phyloP scores from a whole-genome alignment of 2,329 filamentous ascomycete species.

The Ascocoryne sarcoides region DNA sequence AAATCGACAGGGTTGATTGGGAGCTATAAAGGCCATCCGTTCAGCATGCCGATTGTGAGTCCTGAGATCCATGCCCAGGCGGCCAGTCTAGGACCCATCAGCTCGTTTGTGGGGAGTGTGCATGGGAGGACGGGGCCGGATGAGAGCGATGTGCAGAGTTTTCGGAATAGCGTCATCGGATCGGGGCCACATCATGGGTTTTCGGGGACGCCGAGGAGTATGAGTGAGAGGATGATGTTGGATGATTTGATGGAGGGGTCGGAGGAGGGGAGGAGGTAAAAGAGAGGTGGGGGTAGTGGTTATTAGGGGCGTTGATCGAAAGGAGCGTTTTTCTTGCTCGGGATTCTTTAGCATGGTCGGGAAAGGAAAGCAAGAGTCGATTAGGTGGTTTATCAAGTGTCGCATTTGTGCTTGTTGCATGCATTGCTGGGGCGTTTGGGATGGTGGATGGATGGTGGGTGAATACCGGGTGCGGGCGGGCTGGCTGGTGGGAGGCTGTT shows the following conservation, averaged over 20 bases:
- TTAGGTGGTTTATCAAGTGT: too few species aligned
- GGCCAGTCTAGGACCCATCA: conserved; percentile 39
- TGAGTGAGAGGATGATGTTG: conserved; percentile 26
- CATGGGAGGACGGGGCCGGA: conserved; percentile 25
- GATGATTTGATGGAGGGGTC: conserved; percentile 23
- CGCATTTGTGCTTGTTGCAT: too few species aligned
- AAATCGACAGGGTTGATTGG: conserved; percentile 29
- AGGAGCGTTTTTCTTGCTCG: too few species aligned
- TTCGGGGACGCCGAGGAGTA: conserved; percentile 20
- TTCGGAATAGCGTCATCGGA: conserved; percentile 15
- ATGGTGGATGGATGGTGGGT: too few species aligned
- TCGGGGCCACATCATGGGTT: conserved; percentile 12
- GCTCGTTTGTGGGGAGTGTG: conserved; percentile 44
- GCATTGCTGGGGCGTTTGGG: too few species aligned
- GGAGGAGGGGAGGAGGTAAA: conserved; percentile 2
- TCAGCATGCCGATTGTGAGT: conserved; percentile 44
- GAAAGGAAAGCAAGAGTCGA: too few species aligned
- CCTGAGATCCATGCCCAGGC: conserved; percentile 41
- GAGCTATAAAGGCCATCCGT: conserved; percentile 44
- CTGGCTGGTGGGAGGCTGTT: too few species aligned
- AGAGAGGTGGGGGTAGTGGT: not conserved
- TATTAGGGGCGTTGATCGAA: too few species aligned
- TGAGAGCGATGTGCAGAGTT: conserved; percentile 21
- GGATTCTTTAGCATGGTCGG: too few species aligned
- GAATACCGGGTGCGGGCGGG: too few species aligned